phyloP scores from a whole-genome alignment of 2,329 filamentous ascomycete species.

The Neofusicoccum cordaticola region DNA sequence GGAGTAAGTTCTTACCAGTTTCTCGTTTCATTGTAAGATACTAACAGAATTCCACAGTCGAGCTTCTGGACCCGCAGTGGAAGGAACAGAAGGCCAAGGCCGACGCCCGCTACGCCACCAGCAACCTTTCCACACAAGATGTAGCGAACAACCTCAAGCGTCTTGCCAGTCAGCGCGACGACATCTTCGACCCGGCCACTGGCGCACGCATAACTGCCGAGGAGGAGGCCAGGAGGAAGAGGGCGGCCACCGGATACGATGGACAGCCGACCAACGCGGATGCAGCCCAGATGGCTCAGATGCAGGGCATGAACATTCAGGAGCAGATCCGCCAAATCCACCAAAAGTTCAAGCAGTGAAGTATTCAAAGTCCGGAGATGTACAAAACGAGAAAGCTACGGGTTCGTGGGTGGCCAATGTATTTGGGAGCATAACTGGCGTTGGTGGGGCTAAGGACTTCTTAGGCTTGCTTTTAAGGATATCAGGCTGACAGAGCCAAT shows the following conservation, averaged over 20 bases:
- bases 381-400: conserved; percentile 3
- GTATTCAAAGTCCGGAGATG: background rate
- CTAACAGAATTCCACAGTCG: conserved; percentile 55
- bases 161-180: conserved; percentile 81
- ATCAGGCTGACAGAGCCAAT: conserved; percentile 14
- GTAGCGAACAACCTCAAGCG: conserved; percentile 94
- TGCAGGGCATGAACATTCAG: conserved; percentile 65
- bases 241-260: conserved; percentile 66
- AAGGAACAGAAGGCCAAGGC: conserved; percentile 92
- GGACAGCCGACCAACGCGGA: conserved; percentile 61
- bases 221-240: conserved; percentile 70
- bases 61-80: conserved; percentile 90
- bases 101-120: conserved; percentile 78
- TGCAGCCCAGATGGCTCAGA: conserved; percentile 51
- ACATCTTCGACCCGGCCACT: conserved; percentile 76
- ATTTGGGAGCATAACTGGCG: conserved; percentile 2
- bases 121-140: conserved; percentile 80
- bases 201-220: conserved; percentile 67
- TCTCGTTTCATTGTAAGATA: background rate
- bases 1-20: conserved; percentile 55
- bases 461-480: conserved; percentile 14
- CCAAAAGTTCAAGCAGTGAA: conserved; percentile 45
- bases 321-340: conserved; percentile 76
- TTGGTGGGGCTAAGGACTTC: conserved; percentile 12
- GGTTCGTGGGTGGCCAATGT: conserved; percentile 1